A percentile compares a stretch with the other conserved stretches of the same genome.
These are phyloP conservation scores for Didymella sp. DNA, from an alignment of 2,329 filamentous ascomycete genomes.

Conservation along the genomic window DNA sequence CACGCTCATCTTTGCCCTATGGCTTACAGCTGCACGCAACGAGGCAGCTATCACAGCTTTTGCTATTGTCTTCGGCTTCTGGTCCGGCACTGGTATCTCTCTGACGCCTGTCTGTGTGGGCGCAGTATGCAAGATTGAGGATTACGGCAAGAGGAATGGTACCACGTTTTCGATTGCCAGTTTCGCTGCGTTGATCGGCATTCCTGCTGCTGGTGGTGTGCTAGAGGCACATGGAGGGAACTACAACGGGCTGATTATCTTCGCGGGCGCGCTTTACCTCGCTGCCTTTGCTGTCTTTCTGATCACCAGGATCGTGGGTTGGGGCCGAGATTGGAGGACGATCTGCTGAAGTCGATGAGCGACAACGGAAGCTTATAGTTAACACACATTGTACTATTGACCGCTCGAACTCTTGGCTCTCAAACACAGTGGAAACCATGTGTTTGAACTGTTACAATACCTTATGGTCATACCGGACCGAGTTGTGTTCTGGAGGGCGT, in stretches of 20 bases:
- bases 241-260: constrained; percentile 30
- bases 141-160: constrained; percentile 73
- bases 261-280: constrained; percentile 28
- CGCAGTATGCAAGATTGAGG: constrained; percentile 71
- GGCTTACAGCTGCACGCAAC: constrained; percentile 58
- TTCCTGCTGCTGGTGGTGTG: constrained; percentile 66
- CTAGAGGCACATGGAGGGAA: constrained; percentile 23
- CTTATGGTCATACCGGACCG: too few species aligned
- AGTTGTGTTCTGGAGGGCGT: neutral
- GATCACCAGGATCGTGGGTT: constrained; percentile 23
- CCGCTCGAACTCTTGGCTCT: too few species aligned
- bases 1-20: constrained; percentile 61
- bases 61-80: constrained; percentile 70
- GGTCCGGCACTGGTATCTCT: constrained; percentile 69
- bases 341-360: neutral
- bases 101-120: constrained; percentile 69
- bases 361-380: neutral
- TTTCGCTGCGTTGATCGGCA: constrained; percentile 69
- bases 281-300: constrained; percentile 26
- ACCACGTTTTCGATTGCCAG: constrained; percentile 66
- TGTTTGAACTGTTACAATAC: too few species aligned
- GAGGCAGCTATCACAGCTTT: constrained; percentile 67
- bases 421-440: too few species aligned
- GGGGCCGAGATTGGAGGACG: constrained; percentile 22
- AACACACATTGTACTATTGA: neutral